Evolutionary conservation across 495 filamentous ascomycete genomes (phyloP).

Genomic region (Penicillium arizonense): DNA sequence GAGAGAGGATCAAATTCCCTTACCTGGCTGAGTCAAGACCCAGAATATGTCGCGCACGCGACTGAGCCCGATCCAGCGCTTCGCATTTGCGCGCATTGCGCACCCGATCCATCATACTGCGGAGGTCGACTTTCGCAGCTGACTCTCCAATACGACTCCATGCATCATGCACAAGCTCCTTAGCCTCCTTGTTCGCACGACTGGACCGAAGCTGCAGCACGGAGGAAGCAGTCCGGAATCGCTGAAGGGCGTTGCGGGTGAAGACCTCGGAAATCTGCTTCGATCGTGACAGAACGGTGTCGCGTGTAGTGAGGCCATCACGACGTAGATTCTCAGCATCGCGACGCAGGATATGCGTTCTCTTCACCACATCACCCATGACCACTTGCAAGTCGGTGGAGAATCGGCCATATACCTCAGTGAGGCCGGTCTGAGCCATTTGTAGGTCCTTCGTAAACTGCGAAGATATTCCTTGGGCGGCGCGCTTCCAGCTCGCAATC

Average conservation of each 20-base stretch:
- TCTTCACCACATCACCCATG: constrained; percentile 47
- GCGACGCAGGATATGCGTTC: constrained; percentile 34
- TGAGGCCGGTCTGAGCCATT: constrained; percentile 42
- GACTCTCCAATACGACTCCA: constrained; percentile 30
- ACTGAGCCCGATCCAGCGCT: constrained; percentile 38
- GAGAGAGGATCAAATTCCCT: constrained; percentile 1
- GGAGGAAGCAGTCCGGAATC: constrained; percentile 31
- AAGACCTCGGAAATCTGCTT: constrained; percentile 38
- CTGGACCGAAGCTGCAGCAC: constrained; percentile 29
- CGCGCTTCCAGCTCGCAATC: constrained; percentile 55
- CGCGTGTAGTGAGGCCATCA: constrained; percentile 23
- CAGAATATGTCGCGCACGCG: constrained; percentile 34
- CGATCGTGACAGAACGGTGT: constrained; percentile 33
- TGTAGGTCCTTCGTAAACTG: constrained; percentile 43
- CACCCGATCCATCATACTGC: constrained; percentile 30
- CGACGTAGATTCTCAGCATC: constrained; percentile 30
- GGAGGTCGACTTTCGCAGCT: constrained; percentile 25
- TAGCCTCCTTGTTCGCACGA: constrained; percentile 31
- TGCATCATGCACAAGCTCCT: constrained; percentile 26
- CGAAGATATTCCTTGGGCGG: constrained; percentile 40
- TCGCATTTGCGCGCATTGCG: constrained; percentile 30
- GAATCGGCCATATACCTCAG: constrained; percentile 42
- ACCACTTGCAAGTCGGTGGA: constrained; percentile 50
- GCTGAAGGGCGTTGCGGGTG: constrained; percentile 34
- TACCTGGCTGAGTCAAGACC: constrained; percentile 16